Percentiles rank a stretch among this genome's conserved stretches.
Evolutionary conservation across 1,284 basidiomycete genomes (phyloP).

Genomic region (Apiotrichum mycotoxinovorans): DNA sequence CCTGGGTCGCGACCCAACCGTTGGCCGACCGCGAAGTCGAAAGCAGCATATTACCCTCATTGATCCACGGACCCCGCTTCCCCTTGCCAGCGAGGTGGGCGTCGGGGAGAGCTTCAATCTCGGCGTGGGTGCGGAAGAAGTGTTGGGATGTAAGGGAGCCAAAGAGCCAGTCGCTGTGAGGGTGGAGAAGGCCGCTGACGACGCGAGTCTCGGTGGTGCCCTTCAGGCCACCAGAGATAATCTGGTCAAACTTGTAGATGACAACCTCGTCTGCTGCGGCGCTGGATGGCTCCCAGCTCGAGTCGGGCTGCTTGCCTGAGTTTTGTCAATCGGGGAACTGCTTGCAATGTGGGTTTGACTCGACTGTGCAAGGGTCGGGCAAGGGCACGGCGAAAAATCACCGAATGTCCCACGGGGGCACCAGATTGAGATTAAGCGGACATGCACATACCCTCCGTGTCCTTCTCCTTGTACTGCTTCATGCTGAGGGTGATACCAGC

Average conservation of each 20-base stretch:
- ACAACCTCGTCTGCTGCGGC: neutral
- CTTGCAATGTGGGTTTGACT: too few relatives aligned
- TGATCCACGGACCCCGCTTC: constrained; percentile 4
- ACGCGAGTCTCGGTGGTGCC: constrained; percentile 8
- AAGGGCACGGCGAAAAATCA: too few relatives aligned
- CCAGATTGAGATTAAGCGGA: too few relatives aligned
- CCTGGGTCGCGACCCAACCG: constrained; percentile 9
- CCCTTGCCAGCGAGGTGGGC: constrained; percentile 7
- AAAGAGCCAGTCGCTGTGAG: constrained; percentile 10
- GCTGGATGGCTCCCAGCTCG: neutral
- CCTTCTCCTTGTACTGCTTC: constrained; percentile 6
- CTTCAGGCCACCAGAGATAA: constrained; percentile 9
- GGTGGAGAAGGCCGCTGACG: constrained; percentile 6
- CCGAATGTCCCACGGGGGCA: too few relatives aligned
- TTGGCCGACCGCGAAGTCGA: constrained; percentile 1
- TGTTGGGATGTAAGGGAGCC: constrained; percentile 4
- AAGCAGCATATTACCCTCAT: constrained; percentile 3
- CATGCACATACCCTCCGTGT: neutral
- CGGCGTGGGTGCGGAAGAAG: neutral
- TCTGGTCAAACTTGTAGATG: constrained; percentile 8
- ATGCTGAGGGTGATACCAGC: constrained; percentile 6
- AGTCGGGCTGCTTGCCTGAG: constrained; percentile 2
- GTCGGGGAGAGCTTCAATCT: constrained; percentile 2
- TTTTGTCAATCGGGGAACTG: neutral
- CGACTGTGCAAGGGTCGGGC: too few relatives aligned